phyloP scores from a whole-genome alignment of 2,329 filamentous ascomycete species.

The Xylariomycetidae sp. region DNA sequence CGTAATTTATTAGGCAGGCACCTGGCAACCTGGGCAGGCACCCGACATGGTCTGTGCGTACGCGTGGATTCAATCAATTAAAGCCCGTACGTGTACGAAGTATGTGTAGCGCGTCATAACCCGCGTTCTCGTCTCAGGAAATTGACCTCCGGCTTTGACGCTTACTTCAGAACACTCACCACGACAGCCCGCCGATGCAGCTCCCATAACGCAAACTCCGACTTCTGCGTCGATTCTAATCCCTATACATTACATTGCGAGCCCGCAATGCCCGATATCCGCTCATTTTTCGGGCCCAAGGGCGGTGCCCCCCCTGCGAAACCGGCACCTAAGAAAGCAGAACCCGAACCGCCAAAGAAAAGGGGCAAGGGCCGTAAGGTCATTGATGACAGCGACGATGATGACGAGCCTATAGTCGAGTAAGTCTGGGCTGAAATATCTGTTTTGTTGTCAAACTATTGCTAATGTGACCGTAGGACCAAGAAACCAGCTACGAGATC shows the following conservation, averaged over 20 bases:
- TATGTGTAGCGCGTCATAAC: too few species aligned
- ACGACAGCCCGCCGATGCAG: too few species aligned
- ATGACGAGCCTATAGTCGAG: slow-evolving; percentile 51
- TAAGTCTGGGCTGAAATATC: slow-evolving; percentile 37
- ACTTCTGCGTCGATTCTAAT: slow-evolving; percentile 2
- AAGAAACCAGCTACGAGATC: slow-evolving; percentile 53
- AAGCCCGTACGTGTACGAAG: too few species aligned
- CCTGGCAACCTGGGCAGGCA: too few species aligned
- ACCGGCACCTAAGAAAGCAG: slow-evolving; percentile 40
- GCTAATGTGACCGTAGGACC: slow-evolving; percentile 32
- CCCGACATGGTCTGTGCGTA: too few species aligned
- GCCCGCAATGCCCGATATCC: slow-evolving; percentile 80
- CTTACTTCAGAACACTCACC: too few species aligned
- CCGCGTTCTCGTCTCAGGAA: too few species aligned
- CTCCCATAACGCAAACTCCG: too few species aligned
- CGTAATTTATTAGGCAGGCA: too few species aligned
- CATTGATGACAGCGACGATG: slow-evolving; percentile 76
- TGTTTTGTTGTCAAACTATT: neutral
- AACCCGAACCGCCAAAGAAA: slow-evolving; percentile 39
- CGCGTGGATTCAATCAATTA: too few species aligned
- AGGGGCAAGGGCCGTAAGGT: slow-evolving; percentile 59
- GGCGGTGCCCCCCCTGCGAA: slow-evolving; percentile 52
- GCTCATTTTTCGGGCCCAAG: slow-evolving; percentile 84
- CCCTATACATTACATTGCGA: neutral
- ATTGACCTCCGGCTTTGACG: too few species aligned